These are phyloP conservation scores for Yarrowia sp. DNA, from an alignment of 805 yeast genomes.

Conservation along the genomic window DNA sequence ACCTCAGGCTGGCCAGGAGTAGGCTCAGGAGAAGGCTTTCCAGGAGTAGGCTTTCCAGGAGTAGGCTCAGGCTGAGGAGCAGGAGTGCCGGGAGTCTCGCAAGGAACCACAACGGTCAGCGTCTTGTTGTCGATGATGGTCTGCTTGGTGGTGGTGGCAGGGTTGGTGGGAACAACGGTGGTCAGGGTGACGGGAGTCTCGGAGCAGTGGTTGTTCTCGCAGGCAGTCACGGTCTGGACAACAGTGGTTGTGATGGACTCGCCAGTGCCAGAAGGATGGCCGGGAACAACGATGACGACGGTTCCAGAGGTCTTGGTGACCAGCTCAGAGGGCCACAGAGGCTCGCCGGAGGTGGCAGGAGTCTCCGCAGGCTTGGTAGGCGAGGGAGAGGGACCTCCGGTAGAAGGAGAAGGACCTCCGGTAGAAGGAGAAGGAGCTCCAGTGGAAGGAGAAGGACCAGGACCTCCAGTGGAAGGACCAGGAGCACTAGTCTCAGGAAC, in stretches of 20 bases:
- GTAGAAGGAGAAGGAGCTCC: neutral
- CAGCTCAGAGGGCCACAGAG: neutral
- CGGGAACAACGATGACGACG: neutral
- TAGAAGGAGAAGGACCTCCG: neutral
- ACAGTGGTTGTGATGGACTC: neutral
- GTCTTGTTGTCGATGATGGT: conserved; percentile 94
- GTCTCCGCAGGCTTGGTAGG: neutral
- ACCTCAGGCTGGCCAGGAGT: neutral
- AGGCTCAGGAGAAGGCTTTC: neutral
- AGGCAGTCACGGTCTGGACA: neutral
- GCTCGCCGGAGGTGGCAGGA: neutral
- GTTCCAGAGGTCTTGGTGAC: conserved; percentile 19
- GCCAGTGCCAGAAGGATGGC: neutral
- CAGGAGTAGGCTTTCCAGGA: neutral
- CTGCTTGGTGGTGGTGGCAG: neutral
- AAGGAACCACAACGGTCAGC: conserved; percentile 73
- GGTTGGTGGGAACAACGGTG: conserved; percentile 11
- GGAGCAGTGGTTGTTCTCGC: neutral
- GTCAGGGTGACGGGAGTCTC: conserved; percentile 2
- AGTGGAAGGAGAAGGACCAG: neutral
- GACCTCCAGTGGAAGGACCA: too few species aligned
- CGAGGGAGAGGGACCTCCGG: neutral
- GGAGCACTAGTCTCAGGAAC: neutral
- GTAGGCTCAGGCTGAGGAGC: neutral
- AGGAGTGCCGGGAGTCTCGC: neutral